These are phyloP conservation scores for Tetrahymena elliotti DNA, from an alignment of 73 alveolate species.

Conservation along the genomic window DNA sequence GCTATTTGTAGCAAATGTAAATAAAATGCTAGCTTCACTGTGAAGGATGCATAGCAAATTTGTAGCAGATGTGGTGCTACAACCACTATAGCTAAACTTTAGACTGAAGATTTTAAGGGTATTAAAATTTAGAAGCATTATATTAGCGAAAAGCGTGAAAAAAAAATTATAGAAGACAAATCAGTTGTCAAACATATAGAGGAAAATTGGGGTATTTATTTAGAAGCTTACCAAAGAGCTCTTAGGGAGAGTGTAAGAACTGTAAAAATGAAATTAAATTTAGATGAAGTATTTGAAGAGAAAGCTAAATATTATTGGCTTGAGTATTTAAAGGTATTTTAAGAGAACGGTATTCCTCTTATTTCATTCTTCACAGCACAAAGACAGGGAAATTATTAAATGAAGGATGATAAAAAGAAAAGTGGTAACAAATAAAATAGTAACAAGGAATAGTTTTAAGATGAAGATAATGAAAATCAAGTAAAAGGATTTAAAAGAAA, in stretches of 20 bases:
- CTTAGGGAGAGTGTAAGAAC: neutral
- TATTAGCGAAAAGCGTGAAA: neutral
- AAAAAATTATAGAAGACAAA: neutral
- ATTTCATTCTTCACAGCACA: neutral
- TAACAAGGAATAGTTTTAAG: neutral
- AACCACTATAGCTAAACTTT: neutral
- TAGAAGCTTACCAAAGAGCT: neutral
- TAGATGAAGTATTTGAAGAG: neutral
- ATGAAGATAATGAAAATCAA: neutral
- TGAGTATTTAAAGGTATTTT: neutral
- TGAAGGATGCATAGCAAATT: neutral
- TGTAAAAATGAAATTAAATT: neutral
- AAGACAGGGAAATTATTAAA: neutral
- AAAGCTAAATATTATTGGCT: neutral
- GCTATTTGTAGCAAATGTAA: neutral
- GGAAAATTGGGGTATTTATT: neutral
- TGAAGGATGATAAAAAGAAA: neutral
- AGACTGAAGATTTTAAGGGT: neutral
- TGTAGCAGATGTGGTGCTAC: neutral
- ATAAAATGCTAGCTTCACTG: neutral
- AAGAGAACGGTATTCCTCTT: neutral
- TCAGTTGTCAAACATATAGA: neutral
- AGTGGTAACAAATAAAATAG: neutral
- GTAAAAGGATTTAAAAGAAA: neutral
- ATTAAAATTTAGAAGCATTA: neutral